Evolutionary conservation across 768 basidiomycete species (phyloP).

Genomic region (Leucogyrophana mollusca): DNA sequence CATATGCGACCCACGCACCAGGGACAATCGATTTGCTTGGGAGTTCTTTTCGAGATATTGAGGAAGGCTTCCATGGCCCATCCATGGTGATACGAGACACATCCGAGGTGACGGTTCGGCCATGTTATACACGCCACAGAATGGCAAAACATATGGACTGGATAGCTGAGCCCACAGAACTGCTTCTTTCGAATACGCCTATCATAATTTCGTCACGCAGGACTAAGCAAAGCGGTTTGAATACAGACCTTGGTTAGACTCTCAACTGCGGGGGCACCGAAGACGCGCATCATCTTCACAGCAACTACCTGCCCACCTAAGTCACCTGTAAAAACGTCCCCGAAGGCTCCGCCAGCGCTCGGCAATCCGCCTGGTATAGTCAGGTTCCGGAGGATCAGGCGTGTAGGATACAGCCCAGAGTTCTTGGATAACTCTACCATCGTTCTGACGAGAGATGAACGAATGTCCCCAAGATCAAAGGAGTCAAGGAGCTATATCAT

Average conservation of each 20-base stretch:
- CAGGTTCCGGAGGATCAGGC: constrained; percentile 17
- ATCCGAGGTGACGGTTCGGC: constrained; percentile 7
- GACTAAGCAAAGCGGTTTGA: too few relatives aligned
- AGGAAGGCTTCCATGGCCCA: constrained; percentile 31
- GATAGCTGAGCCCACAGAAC: constrained; percentile 31
- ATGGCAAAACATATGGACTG: constrained; percentile 34
- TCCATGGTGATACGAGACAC: constrained; percentile 40
- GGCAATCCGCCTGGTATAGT: constrained; percentile 12
- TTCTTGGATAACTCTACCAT: constrained; percentile 19
- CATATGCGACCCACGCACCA: constrained; percentile 25
- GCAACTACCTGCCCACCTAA: constrained; percentile 21
- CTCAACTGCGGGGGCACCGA: background rate
- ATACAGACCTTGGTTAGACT: constrained; percentile 7
- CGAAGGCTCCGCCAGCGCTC: constrained; percentile 18
- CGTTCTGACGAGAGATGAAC: constrained; percentile 13
- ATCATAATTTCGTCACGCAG: background rate
- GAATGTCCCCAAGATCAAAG: constrained; percentile 21
- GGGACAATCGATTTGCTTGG: constrained; percentile 19
- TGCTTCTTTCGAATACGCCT: constrained; percentile 31
- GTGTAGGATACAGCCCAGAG: constrained; percentile 17
- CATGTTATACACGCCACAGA: constrained; percentile 29
- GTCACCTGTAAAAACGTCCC: constrained; percentile 16
- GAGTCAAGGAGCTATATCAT: constrained; percentile 21
- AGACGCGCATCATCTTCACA: constrained; percentile 10
- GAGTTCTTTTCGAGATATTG: constrained; percentile 27